These are phyloP conservation scores for Coemansia guatemalensis DNA, from an alignment of 192 early-diverging fungal genomes.

Conservation along the genomic window DNA sequence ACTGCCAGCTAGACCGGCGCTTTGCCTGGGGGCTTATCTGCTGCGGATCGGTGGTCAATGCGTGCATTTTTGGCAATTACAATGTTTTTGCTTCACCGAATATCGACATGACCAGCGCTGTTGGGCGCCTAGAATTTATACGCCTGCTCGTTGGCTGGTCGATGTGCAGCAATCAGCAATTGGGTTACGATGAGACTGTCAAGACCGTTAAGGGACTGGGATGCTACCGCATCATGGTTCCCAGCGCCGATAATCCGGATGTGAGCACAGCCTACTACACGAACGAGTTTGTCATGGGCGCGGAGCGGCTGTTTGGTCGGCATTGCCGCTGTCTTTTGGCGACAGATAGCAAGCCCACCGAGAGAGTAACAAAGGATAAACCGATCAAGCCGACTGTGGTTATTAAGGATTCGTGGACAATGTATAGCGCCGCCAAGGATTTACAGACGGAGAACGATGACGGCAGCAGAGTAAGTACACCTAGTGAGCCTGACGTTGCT, in stretches of 20 bases:
- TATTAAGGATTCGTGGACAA: constrained; percentile 7
- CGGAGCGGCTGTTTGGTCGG: constrained; percentile 1
- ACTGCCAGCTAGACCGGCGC: constrained; percentile 4
- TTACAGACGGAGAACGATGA: no score
- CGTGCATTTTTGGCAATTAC: constrained; percentile 6
- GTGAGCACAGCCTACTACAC: background rate
- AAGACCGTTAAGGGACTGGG: background rate
- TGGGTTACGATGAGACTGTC: constrained; percentile 2
- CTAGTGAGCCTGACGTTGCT: no score
- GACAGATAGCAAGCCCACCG: background rate
- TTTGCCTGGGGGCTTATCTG: constrained; percentile 5
- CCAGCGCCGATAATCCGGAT: background rate
- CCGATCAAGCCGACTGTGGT: background rate
- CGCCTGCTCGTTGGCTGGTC: constrained; percentile 5
- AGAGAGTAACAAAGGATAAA: background rate
- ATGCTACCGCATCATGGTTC: background rate
- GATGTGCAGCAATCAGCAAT: background rate
- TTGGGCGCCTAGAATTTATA: constrained; percentile 1
- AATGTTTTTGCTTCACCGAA: background rate
- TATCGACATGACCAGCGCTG: background rate
- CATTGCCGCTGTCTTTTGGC: background rate
- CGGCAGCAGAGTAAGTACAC: no score
- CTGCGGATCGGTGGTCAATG: background rate
- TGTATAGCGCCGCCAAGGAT: background rate
- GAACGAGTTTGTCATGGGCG: background rate